Evolutionary conservation across 129 eudicot genomes (phyloP), one percentile per base, ranked within the genome.

Genomic region (Artemisia argyi): DNA sequence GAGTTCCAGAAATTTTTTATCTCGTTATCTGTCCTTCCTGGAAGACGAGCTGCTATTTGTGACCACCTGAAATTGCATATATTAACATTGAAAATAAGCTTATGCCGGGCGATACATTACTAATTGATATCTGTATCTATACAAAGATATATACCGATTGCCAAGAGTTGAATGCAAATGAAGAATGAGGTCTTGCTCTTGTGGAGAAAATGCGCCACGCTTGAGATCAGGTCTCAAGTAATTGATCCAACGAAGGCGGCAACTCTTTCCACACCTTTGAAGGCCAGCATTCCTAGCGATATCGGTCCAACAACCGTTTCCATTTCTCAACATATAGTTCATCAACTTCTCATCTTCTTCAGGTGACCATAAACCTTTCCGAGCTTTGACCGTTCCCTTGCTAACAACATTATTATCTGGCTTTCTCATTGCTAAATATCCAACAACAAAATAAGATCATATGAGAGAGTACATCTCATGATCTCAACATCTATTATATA

Each of bases 311-410:
- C 96, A 92, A 3, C 98, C 95, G 10, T 89, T 87, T 0, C 98
- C 92, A 66, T 89, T 87, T n/a, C 68, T 83, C 69, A 89, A n/a
- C 98, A 87, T 93, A 68, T 89, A 89, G 19, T 68, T 80, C 92
- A 89, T 87, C 75, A 92, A 75, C 78, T 89, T 92, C 65, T 89
- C 91, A 46, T 92, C 98, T 79, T 89, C 98, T 73, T 89, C 98
- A 2, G 95, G 95, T 22, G 96, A 93, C 98, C 98, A 93, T 49
- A 93, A 76, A 35, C 98, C 96, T 68, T 93, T 93, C 72, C 98
- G 78, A 18, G 88, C 75, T 75, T 86, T 86, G 8, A 49, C 42
- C 51, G 49, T 73, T 13, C 73, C 77, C 35, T 75, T 75, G 52
- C n/a, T 44, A 75, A 56, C 79, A 20, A 20, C 51, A 65, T 17